Base-by-base conservation (phyloP, 805 yeast genomes). In the Pichia cephalocereana region DNA sequence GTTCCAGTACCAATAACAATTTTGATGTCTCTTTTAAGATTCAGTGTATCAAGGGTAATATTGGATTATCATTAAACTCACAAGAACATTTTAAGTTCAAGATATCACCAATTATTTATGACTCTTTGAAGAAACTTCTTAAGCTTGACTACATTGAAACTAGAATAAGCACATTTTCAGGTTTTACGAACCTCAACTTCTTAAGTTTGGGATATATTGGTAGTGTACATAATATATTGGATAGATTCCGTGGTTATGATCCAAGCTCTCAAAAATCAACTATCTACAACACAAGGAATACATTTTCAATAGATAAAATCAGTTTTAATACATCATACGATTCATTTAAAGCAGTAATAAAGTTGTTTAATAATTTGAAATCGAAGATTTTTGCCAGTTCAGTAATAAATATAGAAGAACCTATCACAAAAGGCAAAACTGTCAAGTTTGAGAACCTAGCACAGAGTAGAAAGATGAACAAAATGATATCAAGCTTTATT, bases 401-500 rank as follows among this genome's bases (percentile, higher is more conserved):
- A 8, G 8, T 15, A 7, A 34, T 15, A 15, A 23, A 4, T 3
- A 12, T 18, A 31, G 31, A 57, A 49, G 27, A 19, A n/a, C n/a
- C 1, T n/a, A 30, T 11, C 5, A 17, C 37, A 27, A 42, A 41
- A 9, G 41, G 36, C 26, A 45, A 23, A 39, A 23, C 18, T 15
- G 49, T 44, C 0, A 47, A 46, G 14, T 49, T 52, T 46, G 45
- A 38, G 27, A 37, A 28, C 15, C 38, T 27, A 28, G 14, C 6
- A 6, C 14, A n/a, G 12, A n/a, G n/a, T 23, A 27, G 18, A 11
- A n/a, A n/a, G n/a, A n/a, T 27, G n/a, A 59, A 56, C 11, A 48
- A 62, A 18, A 50, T 63, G 55, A 57, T 58, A 2, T 57, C 52
- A 40, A 63, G 66, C 30, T 43, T 58, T 17, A 57, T 63, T 38